Percentiles rank a stretch among this genome's conserved stretches.
These are phyloP conservation scores for Rhodotorula graminis DNA, from an alignment of 768 basidiomycete species.

Conservation along the genomic window DNA sequence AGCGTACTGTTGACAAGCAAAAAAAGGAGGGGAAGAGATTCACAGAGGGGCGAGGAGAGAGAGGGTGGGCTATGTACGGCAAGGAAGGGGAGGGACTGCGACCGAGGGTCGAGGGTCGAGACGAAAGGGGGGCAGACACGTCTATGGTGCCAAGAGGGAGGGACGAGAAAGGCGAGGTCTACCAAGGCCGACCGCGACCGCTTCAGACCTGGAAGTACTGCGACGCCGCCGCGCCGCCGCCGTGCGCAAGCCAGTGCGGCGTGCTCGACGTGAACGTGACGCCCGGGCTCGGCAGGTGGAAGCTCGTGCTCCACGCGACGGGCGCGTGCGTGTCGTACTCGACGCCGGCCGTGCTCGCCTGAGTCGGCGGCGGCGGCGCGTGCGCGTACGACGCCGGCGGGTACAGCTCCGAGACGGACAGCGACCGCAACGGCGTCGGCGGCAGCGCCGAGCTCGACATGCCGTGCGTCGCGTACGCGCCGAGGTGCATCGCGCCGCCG, in stretches of 20 bases:
- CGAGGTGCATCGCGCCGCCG: neutral
- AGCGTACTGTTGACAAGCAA: neutral
- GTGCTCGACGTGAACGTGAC: slow-evolving; percentile 28
- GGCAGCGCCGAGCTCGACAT: neutral
- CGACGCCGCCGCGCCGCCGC: neutral
- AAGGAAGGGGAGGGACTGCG: neutral
- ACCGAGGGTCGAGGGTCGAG: too few relatives aligned
- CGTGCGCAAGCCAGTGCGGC: slow-evolving; percentile 10
- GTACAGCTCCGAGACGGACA: slow-evolving; percentile 9
- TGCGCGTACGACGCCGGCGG: neutral
- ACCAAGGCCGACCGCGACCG: neutral
- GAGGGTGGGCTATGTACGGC: neutral
- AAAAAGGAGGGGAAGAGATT: neutral
- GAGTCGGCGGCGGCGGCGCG: too few relatives aligned
- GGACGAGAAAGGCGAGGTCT: neutral
- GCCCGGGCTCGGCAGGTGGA: slow-evolving; percentile 25
- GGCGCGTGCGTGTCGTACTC: neutral
- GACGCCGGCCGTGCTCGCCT: neutral
- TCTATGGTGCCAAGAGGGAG: neutral
- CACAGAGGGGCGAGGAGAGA: neutral
- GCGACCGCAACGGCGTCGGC: slow-evolving; percentile 7
- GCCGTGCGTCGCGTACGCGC: neutral
- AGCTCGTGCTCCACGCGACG: neutral
- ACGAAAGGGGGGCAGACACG: too few relatives aligned
- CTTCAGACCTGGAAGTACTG: slow-evolving; percentile 2